Base-by-base conservation (phyloP, 495 filamentous ascomycete species). In the Daldinia grandis region DNA sequence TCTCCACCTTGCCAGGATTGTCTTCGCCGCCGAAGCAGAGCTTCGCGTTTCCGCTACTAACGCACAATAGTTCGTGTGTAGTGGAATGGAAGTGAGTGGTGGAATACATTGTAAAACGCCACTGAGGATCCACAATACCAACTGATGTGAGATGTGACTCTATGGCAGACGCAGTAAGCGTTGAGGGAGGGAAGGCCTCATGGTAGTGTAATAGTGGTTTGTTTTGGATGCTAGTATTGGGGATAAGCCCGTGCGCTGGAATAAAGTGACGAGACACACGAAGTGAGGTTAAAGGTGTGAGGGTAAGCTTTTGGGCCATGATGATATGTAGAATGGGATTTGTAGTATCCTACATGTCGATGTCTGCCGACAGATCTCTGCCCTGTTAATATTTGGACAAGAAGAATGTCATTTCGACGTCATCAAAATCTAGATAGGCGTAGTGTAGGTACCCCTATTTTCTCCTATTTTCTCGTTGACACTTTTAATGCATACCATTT, bases 11-110 rank as follows among this genome's bases (percentile, higher is more conserved):
- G 8, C 73, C 77, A 0, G 86, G 85, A 69, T 92, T 92, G 5
- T 81, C 79, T 72, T 91, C 89, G 30, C 87, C 86, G 17, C 90
- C 88, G 72, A 92, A 91, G 66, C 89, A 91, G 25, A 93, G 80
- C 33, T 77, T 83, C 8, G 90, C 89, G 12, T 76, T 79, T 0
- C 90, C 90, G 12, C 76, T 77, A 24, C 83, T 82, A 30, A 92
- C 81, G 49, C 82, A 86, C 3, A 93, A 81, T 12, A 91, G 85
- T 76, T 92, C 89, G 71, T 92, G 90, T 2, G 85, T 83, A 1
- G 86, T 91, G 50, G 78, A 85, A 72, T 92, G 90, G 76, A 89
- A 93, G 75, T 91, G 89, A 17, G 86, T 86, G 19, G 80, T 81
- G 51, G 69, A 77, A 77, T 88, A 91, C 89, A 92, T 92, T 8